Evolutionary conservation across 768 basidiomycete species (phyloP).

Genomic region (Paxillus involutus): DNA sequence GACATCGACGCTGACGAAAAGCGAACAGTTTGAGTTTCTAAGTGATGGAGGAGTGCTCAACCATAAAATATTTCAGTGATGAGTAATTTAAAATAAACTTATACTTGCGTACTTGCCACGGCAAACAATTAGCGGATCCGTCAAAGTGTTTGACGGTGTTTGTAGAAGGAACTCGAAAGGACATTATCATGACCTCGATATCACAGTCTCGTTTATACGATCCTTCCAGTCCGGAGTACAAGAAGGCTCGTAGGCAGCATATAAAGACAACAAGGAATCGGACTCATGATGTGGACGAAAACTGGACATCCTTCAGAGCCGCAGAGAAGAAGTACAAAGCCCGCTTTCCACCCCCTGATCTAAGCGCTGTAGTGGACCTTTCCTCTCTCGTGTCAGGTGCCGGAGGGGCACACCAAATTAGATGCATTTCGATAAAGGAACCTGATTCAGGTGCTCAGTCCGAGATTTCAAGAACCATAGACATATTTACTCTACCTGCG

Average conservation of each 20-base stretch:
- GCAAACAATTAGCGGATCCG: too few species aligned
- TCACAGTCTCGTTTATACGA: constrained; percentile 35
- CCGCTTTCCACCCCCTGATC: constrained; percentile 74
- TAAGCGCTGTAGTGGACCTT: constrained; percentile 68
- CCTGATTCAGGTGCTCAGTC: too few species aligned
- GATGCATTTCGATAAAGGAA: constrained; percentile 1
- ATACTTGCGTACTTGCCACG: too few species aligned
- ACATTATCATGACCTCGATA: neutral
- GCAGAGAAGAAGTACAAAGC: constrained; percentile 83
- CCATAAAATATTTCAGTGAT: constrained; percentile 1
- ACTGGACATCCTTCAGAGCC: constrained; percentile 74
- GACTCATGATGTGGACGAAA: constrained; percentile 39
- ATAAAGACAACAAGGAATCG: constrained; percentile 61
- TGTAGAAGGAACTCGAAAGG: constrained; percentile 19
- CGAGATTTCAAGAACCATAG: neutral
- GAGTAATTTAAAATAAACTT: neutral
- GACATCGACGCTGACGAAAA: constrained; percentile 48
- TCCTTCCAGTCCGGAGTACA: constrained; percentile 53
- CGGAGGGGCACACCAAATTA: neutral
- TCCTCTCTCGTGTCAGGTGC: constrained; percentile 35
- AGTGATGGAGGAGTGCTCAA: constrained; percentile 1
- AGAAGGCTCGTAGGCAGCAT: constrained; percentile 56
- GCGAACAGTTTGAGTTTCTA: neutral
- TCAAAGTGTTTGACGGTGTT: constrained; percentile 25
- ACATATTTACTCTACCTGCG: constrained; percentile 11